A percentile compares a stretch with the other conserved stretches of the same genome.
Conservation (phyloP, 2,329 filamentous ascomycete genomes). For the Hymenotorrendiella dingleyae region DNA sequence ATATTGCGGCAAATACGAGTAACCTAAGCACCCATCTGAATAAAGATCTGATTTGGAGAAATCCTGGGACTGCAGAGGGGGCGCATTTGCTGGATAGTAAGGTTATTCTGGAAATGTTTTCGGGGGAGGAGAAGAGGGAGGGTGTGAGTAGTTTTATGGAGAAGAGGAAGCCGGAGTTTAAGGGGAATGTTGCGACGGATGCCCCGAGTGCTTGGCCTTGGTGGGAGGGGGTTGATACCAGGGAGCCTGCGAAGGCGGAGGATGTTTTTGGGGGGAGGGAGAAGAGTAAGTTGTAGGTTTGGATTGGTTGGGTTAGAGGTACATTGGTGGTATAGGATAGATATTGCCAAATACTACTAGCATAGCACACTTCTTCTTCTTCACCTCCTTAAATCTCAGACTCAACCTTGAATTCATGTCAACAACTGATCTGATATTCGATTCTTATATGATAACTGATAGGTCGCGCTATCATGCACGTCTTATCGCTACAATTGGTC, state of each 20-base stretch:
- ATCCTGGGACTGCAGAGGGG: conserved; percentile 54
- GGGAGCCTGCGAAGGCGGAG: conserved; percentile 23
- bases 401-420: too few species aligned
- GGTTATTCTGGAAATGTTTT: conserved; percentile 56
- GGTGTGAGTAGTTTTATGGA: conserved; percentile 55
- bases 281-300: conserved; percentile 2
- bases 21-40: conserved; percentile 59
- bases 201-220: conserved; percentile 51
- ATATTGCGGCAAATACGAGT: conserved; percentile 62
- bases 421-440: too few species aligned
- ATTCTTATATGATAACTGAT: too few species aligned
- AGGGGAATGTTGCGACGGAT: conserved; percentile 49
- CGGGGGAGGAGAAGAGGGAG: conserved; percentile 50
- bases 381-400: too few species aligned
- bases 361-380: too few species aligned
- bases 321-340: too few species aligned
- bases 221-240: conserved; percentile 49
- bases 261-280: conserved; percentile 14
- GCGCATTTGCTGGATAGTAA: conserved; percentile 65
- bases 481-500: too few species aligned
- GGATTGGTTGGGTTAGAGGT: not conserved
- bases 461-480: too few species aligned
- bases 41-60: conserved; percentile 64
- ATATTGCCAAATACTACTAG: too few species aligned
- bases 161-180: conserved; percentile 52